These are phyloP conservation scores for Meyerozyma carpophila DNA, from an alignment of 1,139 yeast species.

Conservation along the genomic window DNA sequence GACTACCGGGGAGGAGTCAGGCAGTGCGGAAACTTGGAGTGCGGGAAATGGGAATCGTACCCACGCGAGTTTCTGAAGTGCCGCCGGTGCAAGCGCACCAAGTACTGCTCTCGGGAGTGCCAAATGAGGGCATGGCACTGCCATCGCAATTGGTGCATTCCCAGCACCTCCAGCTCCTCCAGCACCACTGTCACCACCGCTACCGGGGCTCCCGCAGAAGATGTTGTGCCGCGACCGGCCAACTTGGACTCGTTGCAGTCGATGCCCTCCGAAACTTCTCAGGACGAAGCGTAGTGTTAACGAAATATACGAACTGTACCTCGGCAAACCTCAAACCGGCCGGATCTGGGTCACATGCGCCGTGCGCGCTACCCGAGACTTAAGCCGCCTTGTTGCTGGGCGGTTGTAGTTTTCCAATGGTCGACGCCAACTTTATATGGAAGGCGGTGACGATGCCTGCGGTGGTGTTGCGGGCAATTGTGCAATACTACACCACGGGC, in stretches of 20 bases:
- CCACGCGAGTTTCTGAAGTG: slow-evolving; percentile 95
- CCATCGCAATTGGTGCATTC: slow-evolving; percentile 92
- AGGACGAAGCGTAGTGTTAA: background rate
- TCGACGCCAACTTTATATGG: background rate
- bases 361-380: no score
- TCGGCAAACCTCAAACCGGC: no score
- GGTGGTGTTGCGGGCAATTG: slow-evolving; percentile 13
- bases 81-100: slow-evolving; percentile 88
- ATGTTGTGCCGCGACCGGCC: background rate
- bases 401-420: background rate
- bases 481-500: slow-evolving; percentile 28
- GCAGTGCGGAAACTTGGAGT: slow-evolving; percentile 89
- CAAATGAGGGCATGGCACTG: slow-evolving; percentile 89
- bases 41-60: slow-evolving; percentile 92
- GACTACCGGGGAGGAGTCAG: slow-evolving; percentile 84
- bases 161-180: slow-evolving; percentile 27
- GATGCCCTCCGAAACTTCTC: background rate
- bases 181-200: slow-evolving; percentile 10
- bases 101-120: slow-evolving; percentile 89
- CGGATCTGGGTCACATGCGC: no score
- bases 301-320: background rate
- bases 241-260: background rate
- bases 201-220: background rate
- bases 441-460: slow-evolving; percentile 14
- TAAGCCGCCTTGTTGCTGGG: no score